Evolutionary conservation across 2,329 filamentous ascomycete species (phyloP), one percentile per base, ranked within the genome.

Genomic region (Raffaelea arxii): DNA sequence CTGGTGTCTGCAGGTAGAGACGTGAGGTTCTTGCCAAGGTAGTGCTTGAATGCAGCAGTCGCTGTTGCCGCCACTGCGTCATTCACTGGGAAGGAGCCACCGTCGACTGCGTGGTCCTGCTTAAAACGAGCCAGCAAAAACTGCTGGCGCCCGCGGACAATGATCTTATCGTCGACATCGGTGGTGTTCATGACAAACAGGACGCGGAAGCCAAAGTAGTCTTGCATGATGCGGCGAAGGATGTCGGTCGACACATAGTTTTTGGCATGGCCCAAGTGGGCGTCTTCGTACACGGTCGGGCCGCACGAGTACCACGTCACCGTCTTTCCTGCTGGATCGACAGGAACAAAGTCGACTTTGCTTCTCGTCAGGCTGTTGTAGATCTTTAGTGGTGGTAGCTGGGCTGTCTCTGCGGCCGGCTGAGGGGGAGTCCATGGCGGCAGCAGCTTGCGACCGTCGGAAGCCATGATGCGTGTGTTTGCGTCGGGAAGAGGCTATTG

Each of bases 241-340:
- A 87, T 84, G 62, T 88, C 84, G 30, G 82, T 86, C 48, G 78
- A 82, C 51, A 88, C 81, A 71, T 87, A 88, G 63, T 87, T 88
- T 52, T 82, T 70, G 27, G 82, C 83, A 65, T 88, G 84, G 41
- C 84, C 84, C 54, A 88, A 63, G 69, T 87, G 84, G 50, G 80
- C 73, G 65, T 86, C 80, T 55, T 86, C 83, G 61, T 86, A 86
- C 40, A 82, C 78, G 19, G 55, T 57, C 44, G 56, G 56, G 6
- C 56, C 56, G 47, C 55, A 58, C 25, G 54, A 48, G 47, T 51
- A 56, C 53, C 54, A 56, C 11, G 53, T 52, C 45, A 56, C 54
- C 21, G 38, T 24, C 25, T 40, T 39, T 16, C 40, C 41, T 18
- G 21, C n/a, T 9, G 47, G 40, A 42, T 48, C 48, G 22, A 48